Base-by-base conservation (phyloP, 1,284 basidiomycete genomes). In the Irpex sp. region DNA sequence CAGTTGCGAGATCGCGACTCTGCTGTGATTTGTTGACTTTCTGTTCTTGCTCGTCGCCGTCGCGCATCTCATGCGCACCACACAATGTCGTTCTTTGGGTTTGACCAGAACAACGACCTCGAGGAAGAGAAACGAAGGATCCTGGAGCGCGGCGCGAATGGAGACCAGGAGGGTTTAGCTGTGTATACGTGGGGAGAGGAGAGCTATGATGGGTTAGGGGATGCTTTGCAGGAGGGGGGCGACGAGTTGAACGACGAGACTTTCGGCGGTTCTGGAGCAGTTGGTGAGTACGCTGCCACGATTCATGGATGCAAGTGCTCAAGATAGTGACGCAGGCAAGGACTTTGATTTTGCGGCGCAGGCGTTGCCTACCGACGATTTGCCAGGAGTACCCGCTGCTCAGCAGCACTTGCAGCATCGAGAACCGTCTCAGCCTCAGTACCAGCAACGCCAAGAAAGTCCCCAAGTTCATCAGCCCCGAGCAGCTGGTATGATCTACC, bases 201-300 rank as follows among this genome's bases (percentile, higher is more conserved):
- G 57, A 89, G 87, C 68, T 94, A 94, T 73, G 93, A 95, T 76
- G 92, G 91, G n/a, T 86, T 96, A 8, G 95, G 91, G 54, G 91
- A 93, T 75, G 86, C 87, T 63, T 83, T 98, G 63, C 88, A 92
- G 69, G 97, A 98, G 75, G 89, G 88, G 46, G 88, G 88, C 58
- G 95, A 97, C 80, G 94, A 95, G 67, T 74, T 95, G 69, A 97
- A 98, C 76, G 94, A 97, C 72, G 95, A 97, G 79, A 99, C 97
- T 1, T 99, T 99, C 78, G 97, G 96, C 46, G 83, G 78, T 47
- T 70, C 78, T 54, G 87, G 81, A 26, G 77, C 75, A 63, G 82
- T 95, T 64, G 91, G 94, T 93, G 73, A 80, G 85, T 75, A 56
- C 39, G 31, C 15, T 8, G 19, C 33, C 46, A 43, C 63, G 17